Evolutionary conservation across 2,329 filamentous ascomycete genomes (phyloP).

Genomic region (Fusarium agapanthi): DNA sequence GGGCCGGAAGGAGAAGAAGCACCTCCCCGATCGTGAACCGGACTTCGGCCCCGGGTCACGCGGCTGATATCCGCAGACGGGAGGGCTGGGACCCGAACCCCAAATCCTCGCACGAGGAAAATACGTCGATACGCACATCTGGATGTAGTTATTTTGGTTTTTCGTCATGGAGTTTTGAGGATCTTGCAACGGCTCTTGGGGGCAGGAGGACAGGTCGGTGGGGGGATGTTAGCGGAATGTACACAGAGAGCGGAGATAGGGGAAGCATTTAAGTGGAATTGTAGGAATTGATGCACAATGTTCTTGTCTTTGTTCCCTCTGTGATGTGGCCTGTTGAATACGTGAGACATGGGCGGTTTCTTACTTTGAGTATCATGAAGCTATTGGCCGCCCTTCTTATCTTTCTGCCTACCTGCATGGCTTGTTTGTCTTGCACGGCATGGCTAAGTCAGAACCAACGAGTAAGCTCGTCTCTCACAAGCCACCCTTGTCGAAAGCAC

Average conservation of each 20-base stretch:
- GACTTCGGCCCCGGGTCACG: slow-evolving; percentile 62
- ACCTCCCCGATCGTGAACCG: slow-evolving; percentile 68
- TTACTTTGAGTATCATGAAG: not conserved
- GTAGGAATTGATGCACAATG: slow-evolving; percentile 43
- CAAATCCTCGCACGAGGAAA: slow-evolving; percentile 4
- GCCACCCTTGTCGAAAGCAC: not conserved
- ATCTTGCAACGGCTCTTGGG: slow-evolving; percentile 44
- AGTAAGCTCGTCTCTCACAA: not conserved
- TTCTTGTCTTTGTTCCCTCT: slow-evolving; percentile 20
- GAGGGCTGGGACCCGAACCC: slow-evolving; percentile 8
- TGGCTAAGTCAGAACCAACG: not conserved
- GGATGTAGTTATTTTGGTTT: slow-evolving; percentile 52
- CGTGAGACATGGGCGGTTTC: not conserved
- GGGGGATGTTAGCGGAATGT: slow-evolving; percentile 37
- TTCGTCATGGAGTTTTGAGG: slow-evolving; percentile 51
- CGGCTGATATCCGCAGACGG: slow-evolving; percentile 36
- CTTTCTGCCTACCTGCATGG: not conserved
- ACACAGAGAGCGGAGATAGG: slow-evolving; percentile 30
- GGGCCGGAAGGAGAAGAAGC: slow-evolving; percentile 82
- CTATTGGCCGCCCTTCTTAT: not conserved
- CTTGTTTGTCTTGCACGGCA: not conserved
- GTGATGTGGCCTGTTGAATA: not conserved
- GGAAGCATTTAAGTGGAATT: slow-evolving; percentile 20
- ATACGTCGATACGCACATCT: slow-evolving; percentile 43
- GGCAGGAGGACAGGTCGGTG: slow-evolving; percentile 15